Conservation (phyloP, 2,329 filamentous ascomycete genomes). For the Cryphonectria carpinicola region DNA sequence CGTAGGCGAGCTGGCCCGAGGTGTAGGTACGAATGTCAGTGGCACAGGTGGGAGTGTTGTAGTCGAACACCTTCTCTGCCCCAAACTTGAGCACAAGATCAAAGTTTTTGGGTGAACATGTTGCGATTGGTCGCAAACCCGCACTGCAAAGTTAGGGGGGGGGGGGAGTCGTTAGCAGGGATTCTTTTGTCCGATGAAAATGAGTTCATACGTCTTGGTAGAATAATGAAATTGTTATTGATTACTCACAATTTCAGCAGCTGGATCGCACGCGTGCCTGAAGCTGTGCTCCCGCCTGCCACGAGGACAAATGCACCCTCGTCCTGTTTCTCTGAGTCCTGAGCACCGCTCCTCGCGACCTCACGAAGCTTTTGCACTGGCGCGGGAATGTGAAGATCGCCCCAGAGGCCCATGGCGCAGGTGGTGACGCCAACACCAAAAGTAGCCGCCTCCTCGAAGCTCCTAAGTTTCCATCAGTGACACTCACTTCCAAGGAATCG, state of each 20-base stretch:
- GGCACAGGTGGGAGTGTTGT: constrained; percentile 28
- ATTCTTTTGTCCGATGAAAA: not conserved
- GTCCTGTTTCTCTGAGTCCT: not conserved
- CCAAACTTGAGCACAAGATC: constrained; percentile 42
- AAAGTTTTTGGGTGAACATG: constrained; percentile 37
- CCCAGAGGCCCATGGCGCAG: constrained; percentile 32
- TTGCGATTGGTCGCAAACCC: constrained; percentile 29
- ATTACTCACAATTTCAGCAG: constrained; percentile 30
- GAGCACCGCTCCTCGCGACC: constrained; percentile 13
- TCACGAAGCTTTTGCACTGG: not conserved
- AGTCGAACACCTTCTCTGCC: constrained; percentile 47
- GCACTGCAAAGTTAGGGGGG: not conserved
- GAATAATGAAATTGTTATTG: not conserved
- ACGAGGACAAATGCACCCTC: constrained; percentile 5
- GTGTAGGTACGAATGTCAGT: constrained; percentile 42
- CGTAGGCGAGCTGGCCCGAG: constrained; percentile 39
- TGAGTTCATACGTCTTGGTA: too few species aligned
- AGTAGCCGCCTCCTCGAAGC: not conserved
- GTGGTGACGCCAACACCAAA: constrained; percentile 3
- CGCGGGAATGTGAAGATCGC: constrained; percentile 31
- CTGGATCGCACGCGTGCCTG: constrained; percentile 13
- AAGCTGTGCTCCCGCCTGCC: constrained; percentile 9
- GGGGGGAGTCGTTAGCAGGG: not conserved
- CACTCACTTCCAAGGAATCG: not conserved
- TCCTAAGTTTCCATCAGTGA: not conserved